A percentile compares a stretch with the other conserved stretches of the same genome.
Conservation (phyloP, 139 green algal genomes). For the Pleodorina starrii region DNA sequence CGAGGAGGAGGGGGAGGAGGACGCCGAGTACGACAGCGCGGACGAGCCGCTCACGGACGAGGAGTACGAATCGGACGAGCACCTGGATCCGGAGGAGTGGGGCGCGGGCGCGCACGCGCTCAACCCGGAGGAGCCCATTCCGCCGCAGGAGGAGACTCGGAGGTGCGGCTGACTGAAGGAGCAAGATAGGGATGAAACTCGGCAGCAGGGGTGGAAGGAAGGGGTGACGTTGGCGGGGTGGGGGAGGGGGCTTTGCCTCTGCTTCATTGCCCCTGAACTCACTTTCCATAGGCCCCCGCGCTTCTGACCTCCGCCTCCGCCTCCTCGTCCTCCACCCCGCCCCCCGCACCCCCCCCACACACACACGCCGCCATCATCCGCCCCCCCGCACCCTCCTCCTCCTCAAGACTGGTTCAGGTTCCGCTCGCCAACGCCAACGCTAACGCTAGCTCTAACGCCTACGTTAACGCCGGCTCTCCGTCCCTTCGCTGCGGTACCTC, state of each 20-base stretch:
- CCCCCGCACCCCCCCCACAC: too few relatives aligned
- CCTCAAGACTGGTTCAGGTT: too few relatives aligned
- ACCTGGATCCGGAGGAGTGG: constrained; percentile 68
- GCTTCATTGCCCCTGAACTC: background rate
- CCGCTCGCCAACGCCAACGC: too few relatives aligned
- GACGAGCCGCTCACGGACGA: constrained; percentile 59
- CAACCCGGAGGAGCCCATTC: constrained; percentile 79
- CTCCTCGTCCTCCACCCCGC: too few relatives aligned
- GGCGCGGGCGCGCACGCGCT: constrained; percentile 64
- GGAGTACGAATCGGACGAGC: constrained; percentile 55
- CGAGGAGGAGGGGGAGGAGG: constrained; percentile 42
- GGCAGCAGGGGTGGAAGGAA: background rate
- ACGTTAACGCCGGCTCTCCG: too few relatives aligned
- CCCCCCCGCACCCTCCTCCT: too few relatives aligned
- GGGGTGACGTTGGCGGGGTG: background rate
- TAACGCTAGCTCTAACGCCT: too few relatives aligned
- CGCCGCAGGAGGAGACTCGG: constrained; percentile 55
- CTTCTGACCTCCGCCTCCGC: too few relatives aligned
- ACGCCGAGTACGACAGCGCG: constrained; percentile 56
- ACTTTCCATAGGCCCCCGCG: background rate
- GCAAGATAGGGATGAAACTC: background rate
- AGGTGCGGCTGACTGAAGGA: constrained; percentile 24
- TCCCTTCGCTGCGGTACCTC: too few relatives aligned
- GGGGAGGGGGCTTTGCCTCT: background rate
- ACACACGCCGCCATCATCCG: too few relatives aligned